Conservation (phyloP, 805 yeast genomes). For the Starmerella bombi region DNA sequence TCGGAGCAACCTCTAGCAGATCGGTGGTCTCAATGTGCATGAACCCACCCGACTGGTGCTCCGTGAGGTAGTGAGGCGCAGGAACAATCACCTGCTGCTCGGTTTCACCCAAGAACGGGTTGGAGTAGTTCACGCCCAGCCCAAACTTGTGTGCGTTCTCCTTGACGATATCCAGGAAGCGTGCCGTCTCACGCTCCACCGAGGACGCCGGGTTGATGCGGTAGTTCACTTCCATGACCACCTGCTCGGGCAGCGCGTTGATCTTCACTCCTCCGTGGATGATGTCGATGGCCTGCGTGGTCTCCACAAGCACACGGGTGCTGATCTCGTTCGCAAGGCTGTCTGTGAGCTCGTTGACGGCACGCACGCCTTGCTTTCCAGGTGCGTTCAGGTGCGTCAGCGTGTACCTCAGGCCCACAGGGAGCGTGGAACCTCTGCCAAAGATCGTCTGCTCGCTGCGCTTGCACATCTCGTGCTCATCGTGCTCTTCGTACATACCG, state of each 20-base stretch:
- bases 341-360: conserved; percentile 11
- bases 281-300: conserved; percentile 58
- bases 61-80: conserved; percentile 21
- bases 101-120: conserved; percentile 7
- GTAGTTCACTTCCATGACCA: conserved; percentile 44
- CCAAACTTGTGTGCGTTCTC: conserved; percentile 34
- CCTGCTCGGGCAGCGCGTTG: conserved; percentile 62
- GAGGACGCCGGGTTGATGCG: conserved; percentile 48
- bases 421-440: conserved; percentile 1
- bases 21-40: conserved; percentile 16
- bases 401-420: neutral
- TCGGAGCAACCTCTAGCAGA: conserved; percentile 40
- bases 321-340: conserved; percentile 11
- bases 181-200: conserved; percentile 32
- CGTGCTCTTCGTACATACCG: neutral
- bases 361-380: neutral
- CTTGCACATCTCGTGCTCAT: neutral
- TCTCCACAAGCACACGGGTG: conserved; percentile 36
- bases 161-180: conserved; percentile 29
- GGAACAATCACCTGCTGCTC: conserved; percentile 29
- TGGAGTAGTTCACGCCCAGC: conserved; percentile 30
- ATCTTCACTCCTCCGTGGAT: conserved; percentile 61
- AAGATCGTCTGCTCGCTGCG: neutral
- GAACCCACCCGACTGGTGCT: conserved; percentile 30
- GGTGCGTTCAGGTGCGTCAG: neutral